Evolutionary conservation across 305 asterid species (phyloP), one percentile per base, ranked within the genome.

Genomic region (Coffea humblotiana): DNA sequence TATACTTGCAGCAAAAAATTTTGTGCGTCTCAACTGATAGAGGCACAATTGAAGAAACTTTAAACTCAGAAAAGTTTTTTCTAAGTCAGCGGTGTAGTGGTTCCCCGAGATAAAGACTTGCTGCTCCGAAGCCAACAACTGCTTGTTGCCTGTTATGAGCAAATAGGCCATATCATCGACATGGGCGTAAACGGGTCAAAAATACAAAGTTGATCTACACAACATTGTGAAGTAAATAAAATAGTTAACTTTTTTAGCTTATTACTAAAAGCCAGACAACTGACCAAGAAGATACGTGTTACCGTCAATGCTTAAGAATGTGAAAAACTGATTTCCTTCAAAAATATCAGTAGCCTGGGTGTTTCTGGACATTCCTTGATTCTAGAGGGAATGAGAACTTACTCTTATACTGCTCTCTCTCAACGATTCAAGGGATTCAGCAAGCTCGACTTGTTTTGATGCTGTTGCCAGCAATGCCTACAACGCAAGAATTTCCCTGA

Each of bases 391-490:
- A 85, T 43, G 63, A 75, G 83, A 82, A 78, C 93, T 83, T 77
- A 88, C 99, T 82, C 89, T 91, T 52, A 86, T 45, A 52, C 82
- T 92, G 78, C 68, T 63, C 82, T 91, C 98, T 85, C 87, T 94
- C 81, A 96, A 83, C 71, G 83, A 88, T 84, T 96, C 98, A 83
- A 93, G 69, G 56, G 99, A 92, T 76, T 91, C 96, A 16, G 97
- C 92, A 51, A 96, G 97, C 85, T 96, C 98, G 75, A 87, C 91
- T 87, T 96, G 99, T 81, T 89, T 92, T 58, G 97, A 92, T 70
- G 98, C 89, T 61, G 98, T 92, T 52, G 96, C 97, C 54, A 90
- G 84, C 80, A 96, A 85, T 67, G 97, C 96, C 99, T 96, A 81
- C 64, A 85, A 60, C 32, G 64, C 7, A 67, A 43, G 8, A 60